Conservation (phyloP, 2,329 filamentous ascomycete genomes). For the Penicillium paneum region DNA sequence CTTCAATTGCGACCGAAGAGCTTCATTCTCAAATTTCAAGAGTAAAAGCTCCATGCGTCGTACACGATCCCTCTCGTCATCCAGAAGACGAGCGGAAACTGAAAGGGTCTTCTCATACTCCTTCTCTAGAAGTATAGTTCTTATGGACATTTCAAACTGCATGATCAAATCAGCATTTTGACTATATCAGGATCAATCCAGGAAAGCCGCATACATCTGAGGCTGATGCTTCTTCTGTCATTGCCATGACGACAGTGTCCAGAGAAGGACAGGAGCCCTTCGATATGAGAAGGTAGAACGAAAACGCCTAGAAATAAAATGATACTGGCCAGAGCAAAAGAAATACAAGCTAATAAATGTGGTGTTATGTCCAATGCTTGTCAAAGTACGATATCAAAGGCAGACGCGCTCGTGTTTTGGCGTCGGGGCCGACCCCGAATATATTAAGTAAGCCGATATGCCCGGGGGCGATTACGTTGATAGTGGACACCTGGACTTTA, state of each 20-base stretch:
- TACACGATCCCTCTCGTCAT: conserved; percentile 71
- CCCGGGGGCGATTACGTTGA: conserved; percentile 2
- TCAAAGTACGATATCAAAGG: background rate
- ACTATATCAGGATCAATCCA: background rate
- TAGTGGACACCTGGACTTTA: conserved; percentile 13
- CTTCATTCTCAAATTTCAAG: conserved; percentile 71
- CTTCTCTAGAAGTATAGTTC: conserved; percentile 60
- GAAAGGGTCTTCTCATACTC: conserved; percentile 65
- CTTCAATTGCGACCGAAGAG: conserved; percentile 62
- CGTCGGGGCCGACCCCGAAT: background rate
- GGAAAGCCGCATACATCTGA: conserved; percentile 26
- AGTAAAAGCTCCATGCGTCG: conserved; percentile 66
- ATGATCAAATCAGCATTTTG: conserved; percentile 6
- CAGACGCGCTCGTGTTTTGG: conserved; percentile 10
- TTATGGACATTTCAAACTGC: conserved; percentile 48
- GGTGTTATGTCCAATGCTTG: background rate
- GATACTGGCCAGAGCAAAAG: background rate
- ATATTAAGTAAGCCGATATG: conserved; percentile 6
- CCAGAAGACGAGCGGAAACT: conserved; percentile 64
- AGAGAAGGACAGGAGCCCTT: background rate
- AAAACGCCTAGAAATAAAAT: background rate
- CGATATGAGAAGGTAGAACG: background rate
- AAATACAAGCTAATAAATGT: background rate
- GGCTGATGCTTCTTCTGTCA: conserved; percentile 10
- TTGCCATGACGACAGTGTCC: conserved; percentile 12